Evolutionary conservation across 2,329 filamentous ascomycete species (phyloP).

Genomic region (Beauveria asiatica): DNA sequence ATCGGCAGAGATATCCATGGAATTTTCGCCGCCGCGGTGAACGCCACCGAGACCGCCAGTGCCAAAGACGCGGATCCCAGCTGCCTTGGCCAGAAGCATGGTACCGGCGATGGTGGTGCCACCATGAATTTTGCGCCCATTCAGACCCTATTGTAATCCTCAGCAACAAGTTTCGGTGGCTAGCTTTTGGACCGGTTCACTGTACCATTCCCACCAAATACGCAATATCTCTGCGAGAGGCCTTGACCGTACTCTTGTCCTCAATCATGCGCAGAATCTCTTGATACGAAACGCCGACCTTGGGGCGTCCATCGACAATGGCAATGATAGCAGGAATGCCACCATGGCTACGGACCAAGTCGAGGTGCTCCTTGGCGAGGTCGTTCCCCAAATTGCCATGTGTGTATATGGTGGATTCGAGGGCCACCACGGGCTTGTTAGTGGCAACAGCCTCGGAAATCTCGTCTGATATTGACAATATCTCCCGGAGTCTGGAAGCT

Average conservation of each 20-base stretch:
- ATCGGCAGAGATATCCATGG: constrained; percentile 92
- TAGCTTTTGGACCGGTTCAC: not conserved
- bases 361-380: constrained; percentile 70
- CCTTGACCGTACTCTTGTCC: constrained; percentile 63
- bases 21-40: constrained; percentile 76
- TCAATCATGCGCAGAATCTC: constrained; percentile 68
- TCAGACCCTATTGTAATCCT: constrained; percentile 41
- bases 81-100: constrained; percentile 78
- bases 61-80: constrained; percentile 86
- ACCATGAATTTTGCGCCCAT: constrained; percentile 65
- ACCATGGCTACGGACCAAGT: constrained; percentile 70
- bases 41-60: constrained; percentile 93
- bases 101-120: constrained; percentile 92
- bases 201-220: constrained; percentile 70
- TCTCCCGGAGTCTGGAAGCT: constrained; percentile 23
- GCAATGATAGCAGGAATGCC: constrained; percentile 87
- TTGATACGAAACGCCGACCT: constrained; percentile 64
- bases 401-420: constrained; percentile 96
- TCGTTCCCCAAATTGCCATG: constrained; percentile 76
- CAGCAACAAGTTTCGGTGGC: not conserved
- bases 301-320: constrained; percentile 72
- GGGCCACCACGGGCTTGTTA: constrained; percentile 75
- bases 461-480: constrained; percentile 72
- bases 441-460: constrained; percentile 66
- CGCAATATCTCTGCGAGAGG: constrained; percentile 79